Evolutionary conservation across 2,329 filamentous ascomycete species (phyloP).

Genomic region (Keithomyces neogunnii): DNA sequence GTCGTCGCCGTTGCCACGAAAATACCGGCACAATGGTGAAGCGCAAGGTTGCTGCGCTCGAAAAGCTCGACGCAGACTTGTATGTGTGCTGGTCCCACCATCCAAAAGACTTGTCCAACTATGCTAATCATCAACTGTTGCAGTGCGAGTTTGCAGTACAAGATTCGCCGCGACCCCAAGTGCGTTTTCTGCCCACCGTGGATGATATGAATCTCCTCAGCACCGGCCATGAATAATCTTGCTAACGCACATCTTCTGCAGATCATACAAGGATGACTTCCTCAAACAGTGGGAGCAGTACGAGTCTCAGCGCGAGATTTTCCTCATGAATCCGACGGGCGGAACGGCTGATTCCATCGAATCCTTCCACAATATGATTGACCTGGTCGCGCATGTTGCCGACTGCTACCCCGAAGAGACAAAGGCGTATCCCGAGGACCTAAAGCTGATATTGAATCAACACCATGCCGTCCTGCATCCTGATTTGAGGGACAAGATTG

Average conservation of each 20-base stretch:
- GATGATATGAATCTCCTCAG: neutral
- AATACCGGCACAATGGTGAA: slow-evolving; percentile 56
- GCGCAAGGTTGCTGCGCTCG: slow-evolving; percentile 81
- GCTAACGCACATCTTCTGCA: slow-evolving; percentile 22
- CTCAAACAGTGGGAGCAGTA: slow-evolving; percentile 84
- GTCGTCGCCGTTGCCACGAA: neutral
- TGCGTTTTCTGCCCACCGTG: slow-evolving; percentile 29
- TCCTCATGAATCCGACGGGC: slow-evolving; percentile 72
- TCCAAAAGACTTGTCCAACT: neutral
- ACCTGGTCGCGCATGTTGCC: slow-evolving; percentile 87
- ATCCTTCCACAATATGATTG: slow-evolving; percentile 83
- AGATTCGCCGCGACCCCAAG: slow-evolving; percentile 79
- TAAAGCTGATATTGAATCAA: slow-evolving; percentile 70
- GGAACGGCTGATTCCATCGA: slow-evolving; percentile 71
- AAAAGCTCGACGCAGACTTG: slow-evolving; percentile 91
- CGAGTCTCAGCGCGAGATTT: slow-evolving; percentile 83
- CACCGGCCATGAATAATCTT: neutral
- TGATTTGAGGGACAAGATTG: slow-evolving; percentile 88
- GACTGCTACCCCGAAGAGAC: slow-evolving; percentile 87
- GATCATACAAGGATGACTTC: slow-evolving; percentile 86
- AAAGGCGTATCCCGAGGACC: slow-evolving; percentile 65
- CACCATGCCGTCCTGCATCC: slow-evolving; percentile 78
- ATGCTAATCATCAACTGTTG: neutral
- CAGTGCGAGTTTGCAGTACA: slow-evolving; percentile 80
- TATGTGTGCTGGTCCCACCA: slow-evolving; percentile 27